Conservation (phyloP, 306 rosid genomes). For the Sesbania bispinosa region DNA sequence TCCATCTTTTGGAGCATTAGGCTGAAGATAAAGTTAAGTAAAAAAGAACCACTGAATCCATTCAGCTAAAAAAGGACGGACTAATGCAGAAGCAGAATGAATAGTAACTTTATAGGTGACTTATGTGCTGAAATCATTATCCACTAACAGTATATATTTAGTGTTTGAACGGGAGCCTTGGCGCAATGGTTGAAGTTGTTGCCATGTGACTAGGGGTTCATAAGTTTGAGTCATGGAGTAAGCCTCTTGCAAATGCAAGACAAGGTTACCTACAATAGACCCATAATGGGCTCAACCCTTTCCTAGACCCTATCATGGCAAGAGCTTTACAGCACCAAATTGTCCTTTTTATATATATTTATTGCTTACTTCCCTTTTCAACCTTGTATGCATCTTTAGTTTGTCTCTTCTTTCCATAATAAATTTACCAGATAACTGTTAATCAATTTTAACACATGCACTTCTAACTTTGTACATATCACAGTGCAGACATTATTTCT, state of each 20-base stretch:
- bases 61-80: background rate
- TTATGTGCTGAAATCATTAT: background rate
- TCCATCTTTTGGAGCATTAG: background rate
- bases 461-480: background rate
- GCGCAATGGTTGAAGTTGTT: no score
- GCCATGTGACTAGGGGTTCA: no score
- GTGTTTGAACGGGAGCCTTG: no score
- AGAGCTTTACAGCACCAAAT: no score
- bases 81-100: constrained; percentile 3
- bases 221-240: no score
- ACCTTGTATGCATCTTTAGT: background rate
- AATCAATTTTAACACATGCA: background rate
- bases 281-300: no score
- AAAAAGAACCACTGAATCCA: background rate
- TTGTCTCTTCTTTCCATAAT: background rate
- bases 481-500: background rate
- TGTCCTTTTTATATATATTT: no score
- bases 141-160: no score
- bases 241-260: no score
- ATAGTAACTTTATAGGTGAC: background rate
- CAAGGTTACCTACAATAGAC: no score
- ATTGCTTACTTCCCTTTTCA: no score
- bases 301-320: no score
- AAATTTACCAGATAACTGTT: background rate
- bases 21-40: background rate